Conservation (phyloP, 2,329 filamentous ascomycete genomes). For the Golovinomyces cichoracearum region DNA sequence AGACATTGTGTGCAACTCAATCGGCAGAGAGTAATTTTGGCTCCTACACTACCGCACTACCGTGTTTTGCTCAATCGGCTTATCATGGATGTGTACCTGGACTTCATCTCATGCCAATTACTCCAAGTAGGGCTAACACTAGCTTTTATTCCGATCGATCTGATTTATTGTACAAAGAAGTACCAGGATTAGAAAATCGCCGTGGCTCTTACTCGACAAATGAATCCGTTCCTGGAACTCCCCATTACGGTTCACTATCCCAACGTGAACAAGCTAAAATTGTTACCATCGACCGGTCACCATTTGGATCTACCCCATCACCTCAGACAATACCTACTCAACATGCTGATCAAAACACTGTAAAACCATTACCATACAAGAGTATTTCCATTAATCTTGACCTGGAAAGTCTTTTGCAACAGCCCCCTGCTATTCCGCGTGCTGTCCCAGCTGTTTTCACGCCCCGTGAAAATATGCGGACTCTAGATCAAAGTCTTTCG, state of each 20-base stretch:
- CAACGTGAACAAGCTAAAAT: conserved; percentile 35
- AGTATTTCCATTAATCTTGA: conserved; percentile 13
- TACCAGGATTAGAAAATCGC: conserved; percentile 37
- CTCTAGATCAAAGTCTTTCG: conserved; percentile 76
- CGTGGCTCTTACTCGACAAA: conserved; percentile 42
- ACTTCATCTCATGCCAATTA: conserved; percentile 14
- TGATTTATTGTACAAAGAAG: conserved; percentile 18
- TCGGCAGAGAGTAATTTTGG: conserved; percentile 12
- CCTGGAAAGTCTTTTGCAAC: conserved; percentile 39
- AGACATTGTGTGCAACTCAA: conserved; percentile 10
- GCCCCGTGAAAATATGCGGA: conserved; percentile 63
- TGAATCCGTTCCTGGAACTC: conserved; percentile 38
- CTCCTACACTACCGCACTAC: conserved; percentile 11
- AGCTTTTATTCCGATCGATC: conserved; percentile 13
- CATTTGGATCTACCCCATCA: conserved; percentile 39
- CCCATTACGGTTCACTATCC: conserved; percentile 32
- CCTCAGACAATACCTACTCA: conserved; percentile 29
- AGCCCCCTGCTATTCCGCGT: conserved; percentile 59
- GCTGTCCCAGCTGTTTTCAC: conserved; percentile 79
- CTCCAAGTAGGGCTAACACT: conserved; percentile 9
- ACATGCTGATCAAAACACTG: conserved; percentile 16
- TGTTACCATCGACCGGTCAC: conserved; percentile 32
- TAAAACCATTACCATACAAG: conserved; percentile 14
- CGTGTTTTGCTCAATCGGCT: conserved; percentile 13
- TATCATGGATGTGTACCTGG: conserved; percentile 14